A percentile compares a stretch with the other conserved stretches of the same genome.
Evolutionary conservation across 331 rosid genomes (phyloP).

Genomic region (Acacia concinna): DNA sequence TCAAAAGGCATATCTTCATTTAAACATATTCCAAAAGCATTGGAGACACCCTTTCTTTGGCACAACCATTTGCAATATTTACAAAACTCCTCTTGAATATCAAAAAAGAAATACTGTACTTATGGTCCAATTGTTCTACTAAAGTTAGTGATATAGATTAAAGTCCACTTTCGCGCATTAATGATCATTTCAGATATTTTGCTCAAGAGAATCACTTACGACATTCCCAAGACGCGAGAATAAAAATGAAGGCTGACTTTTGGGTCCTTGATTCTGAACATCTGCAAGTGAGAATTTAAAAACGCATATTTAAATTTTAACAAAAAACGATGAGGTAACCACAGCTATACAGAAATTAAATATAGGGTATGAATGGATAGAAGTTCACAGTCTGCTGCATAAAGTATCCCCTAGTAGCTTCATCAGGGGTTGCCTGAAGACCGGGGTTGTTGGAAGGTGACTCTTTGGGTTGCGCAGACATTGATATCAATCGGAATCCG

Average conservation of each 20-base stretch:
- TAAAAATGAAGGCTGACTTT: slow-evolving; percentile 91
- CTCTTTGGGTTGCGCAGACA: slow-evolving; percentile 77
- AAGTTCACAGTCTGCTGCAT: slow-evolving; percentile 85
- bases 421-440: slow-evolving; percentile 73
- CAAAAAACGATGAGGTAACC: not conserved
- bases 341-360: not conserved
- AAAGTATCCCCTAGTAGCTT: slow-evolving; percentile 79
- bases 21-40: no score
- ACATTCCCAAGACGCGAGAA: slow-evolving; percentile 92
- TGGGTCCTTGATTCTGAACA: slow-evolving; percentile 95
- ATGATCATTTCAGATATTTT: not conserved
- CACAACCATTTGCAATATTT: no score
- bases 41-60: no score
- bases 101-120: not conserved
- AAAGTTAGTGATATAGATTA: not conserved
- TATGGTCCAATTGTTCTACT: not conserved
- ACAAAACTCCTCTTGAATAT: not conserved
- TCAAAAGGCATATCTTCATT: no score
- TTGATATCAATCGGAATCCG: slow-evolving; percentile 56
- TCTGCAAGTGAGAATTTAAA: slow-evolving; percentile 52
- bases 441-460: slow-evolving; percentile 75
- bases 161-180: slow-evolving; percentile 5
- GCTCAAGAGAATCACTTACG: slow-evolving; percentile 55
- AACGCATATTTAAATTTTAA: not conserved
- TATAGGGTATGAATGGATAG: not conserved